A percentile compares a stretch with the other conserved stretches of the same genome.
These are phyloP conservation scores for Penicillium digitatum DNA, from an alignment of 2,329 filamentous ascomycete genomes.

Conservation along the genomic window DNA sequence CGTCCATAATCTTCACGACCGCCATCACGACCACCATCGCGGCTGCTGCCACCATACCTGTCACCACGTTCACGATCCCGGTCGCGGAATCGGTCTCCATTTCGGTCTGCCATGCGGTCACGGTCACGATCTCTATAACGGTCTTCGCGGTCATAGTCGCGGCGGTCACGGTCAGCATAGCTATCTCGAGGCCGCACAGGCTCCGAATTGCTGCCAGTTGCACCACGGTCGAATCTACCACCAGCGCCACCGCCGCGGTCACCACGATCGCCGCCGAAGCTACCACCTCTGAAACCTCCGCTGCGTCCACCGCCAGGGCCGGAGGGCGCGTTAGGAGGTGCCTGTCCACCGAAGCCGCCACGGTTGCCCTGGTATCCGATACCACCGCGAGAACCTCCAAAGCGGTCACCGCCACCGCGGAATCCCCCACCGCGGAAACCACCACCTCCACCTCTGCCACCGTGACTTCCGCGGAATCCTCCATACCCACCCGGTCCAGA, in stretches of 20 bases:
- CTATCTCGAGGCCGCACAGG: constrained; percentile 68
- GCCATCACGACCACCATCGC: constrained; percentile 17
- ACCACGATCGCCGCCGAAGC: constrained; percentile 41
- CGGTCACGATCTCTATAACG: constrained; percentile 26
- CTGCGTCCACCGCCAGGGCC: constrained; percentile 55
- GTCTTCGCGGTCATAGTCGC: constrained; percentile 53
- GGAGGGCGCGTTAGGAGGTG: constrained; percentile 50
- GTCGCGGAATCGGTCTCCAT: constrained; percentile 10
- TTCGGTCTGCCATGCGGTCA: constrained; percentile 50
- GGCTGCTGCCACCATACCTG: constrained; percentile 45
- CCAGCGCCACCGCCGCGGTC: constrained; percentile 43
- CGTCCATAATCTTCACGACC: constrained; percentile 49
- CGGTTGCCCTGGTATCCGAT: constrained; percentile 58
- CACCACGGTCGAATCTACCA: constrained; percentile 51
- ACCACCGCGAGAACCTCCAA: constrained; percentile 48
- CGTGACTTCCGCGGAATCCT: constrained; percentile 55
- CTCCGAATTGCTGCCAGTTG: constrained; percentile 76
- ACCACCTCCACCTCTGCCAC: constrained; percentile 41
- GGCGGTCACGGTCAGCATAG: constrained; percentile 48
- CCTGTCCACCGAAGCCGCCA: constrained; percentile 46
- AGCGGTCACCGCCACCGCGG: constrained; percentile 49
- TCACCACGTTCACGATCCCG: constrained; percentile 51
- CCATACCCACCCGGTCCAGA: constrained; percentile 55
- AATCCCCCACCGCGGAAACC: constrained; percentile 47
- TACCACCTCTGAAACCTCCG: constrained; percentile 47